Percentiles rank a stretch among this genome's conserved stretches.
Conservation (phyloP, 495 filamentous ascomycete species). For the Tuber brumale region DNA sequence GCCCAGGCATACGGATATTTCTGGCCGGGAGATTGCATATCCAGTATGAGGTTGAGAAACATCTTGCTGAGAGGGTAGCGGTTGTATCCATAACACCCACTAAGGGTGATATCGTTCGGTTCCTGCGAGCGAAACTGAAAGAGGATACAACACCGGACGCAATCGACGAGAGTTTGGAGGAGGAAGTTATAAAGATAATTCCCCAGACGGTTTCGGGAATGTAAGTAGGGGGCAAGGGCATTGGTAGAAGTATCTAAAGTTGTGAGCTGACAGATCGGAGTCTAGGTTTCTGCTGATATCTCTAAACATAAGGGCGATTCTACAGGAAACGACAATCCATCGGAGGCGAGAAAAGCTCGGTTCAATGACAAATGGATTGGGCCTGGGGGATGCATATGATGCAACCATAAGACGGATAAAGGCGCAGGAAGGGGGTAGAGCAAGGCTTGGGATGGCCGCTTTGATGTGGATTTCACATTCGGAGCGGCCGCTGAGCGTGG, state of each 20-base stretch:
- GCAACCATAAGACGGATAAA: background rate
- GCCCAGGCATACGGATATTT: background rate
- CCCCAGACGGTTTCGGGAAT: background rate
- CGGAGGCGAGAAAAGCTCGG: background rate
- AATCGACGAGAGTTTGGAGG: background rate
- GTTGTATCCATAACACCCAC: background rate
- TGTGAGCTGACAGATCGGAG: background rate
- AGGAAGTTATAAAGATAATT: background rate
- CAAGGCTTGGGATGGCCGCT: background rate
- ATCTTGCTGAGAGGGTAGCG: background rate
- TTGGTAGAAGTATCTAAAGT: background rate
- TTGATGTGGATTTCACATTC: background rate
- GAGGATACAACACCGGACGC: background rate
- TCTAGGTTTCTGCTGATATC: background rate
- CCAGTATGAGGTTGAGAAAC: background rate
- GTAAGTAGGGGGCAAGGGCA: background rate
- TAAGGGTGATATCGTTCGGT: background rate
- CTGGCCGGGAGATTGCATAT: background rate
- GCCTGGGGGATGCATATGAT: background rate
- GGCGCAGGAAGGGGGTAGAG: background rate
- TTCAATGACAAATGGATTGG: background rate
- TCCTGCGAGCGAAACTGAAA: background rate
- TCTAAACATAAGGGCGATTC: background rate
- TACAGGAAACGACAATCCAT: background rate
- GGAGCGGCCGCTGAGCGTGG: background rate